Percentiles rank a stretch among this genome's conserved stretches.
Conservation (phyloP, 108 stramenopile species). For the Thalassiosira profunda region DNA sequence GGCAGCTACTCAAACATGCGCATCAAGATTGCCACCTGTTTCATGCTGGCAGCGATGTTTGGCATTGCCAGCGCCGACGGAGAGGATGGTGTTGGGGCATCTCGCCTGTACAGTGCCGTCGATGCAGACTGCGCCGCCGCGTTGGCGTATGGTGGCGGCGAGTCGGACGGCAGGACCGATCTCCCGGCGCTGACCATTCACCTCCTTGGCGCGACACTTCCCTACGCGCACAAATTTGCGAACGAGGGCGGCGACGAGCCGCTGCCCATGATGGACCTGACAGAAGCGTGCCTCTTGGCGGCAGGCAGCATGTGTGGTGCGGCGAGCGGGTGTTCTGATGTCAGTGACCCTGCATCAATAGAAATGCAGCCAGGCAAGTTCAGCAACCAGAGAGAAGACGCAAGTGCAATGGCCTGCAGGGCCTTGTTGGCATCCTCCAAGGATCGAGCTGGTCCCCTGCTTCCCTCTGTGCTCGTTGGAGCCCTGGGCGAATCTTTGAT, state of each 20-base stretch:
- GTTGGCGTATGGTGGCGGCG: slow-evolving; percentile 5
- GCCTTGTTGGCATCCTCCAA: slow-evolving; percentile 48
- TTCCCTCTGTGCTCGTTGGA: slow-evolving; percentile 80
- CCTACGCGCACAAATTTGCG: slow-evolving; percentile 15
- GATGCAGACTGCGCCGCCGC: slow-evolving; percentile 61
- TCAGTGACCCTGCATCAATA: too few species aligned
- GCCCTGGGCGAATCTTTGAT: slow-evolving; percentile 71
- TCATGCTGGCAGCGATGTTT: slow-evolving; percentile 70
- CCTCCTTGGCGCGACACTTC: slow-evolving; percentile 27
- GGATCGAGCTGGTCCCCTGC: slow-evolving; percentile 43
- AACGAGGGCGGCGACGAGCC: slow-evolving; percentile 28
- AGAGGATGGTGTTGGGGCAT: slow-evolving; percentile 65
- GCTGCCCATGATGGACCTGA: slow-evolving; percentile 64
- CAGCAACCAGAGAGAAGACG: slow-evolving; percentile 53
- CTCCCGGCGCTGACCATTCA: slow-evolving; percentile 26
- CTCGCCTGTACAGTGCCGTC: slow-evolving; percentile 71
- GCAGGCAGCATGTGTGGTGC: slow-evolving; percentile 86
- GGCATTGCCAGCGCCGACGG: slow-evolving; percentile 68
- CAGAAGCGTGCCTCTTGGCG: slow-evolving; percentile 73
- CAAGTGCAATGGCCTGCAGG: slow-evolving; percentile 66
- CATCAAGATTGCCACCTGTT: slow-evolving; percentile 52
- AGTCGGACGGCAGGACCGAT: slow-evolving; percentile 16
- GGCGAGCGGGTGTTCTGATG: too few species aligned
- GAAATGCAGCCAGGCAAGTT: slow-evolving; percentile 45
- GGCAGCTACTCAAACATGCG: slow-evolving; percentile 53